phyloP scores from a whole-genome alignment of 139 green algal genomes.

The Edaphochlamys debaryana region DNA sequence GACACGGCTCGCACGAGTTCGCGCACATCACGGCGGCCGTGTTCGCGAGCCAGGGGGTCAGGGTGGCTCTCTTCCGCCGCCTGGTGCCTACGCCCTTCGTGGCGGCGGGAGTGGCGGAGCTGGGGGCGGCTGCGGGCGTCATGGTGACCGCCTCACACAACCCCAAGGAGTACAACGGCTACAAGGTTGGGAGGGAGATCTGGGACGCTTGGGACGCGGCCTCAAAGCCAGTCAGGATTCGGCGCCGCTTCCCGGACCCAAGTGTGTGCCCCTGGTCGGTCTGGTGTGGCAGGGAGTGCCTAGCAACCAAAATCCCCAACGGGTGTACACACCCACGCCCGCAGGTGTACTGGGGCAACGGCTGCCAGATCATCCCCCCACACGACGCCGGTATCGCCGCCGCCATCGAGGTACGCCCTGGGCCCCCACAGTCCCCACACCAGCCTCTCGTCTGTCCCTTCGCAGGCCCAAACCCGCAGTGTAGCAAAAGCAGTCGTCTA shows the following conservation, averaged over 20 bases:
- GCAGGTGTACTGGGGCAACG: constrained; percentile 79
- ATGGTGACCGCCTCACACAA: constrained; percentile 90
- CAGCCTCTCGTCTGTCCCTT: no score
- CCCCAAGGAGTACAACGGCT: constrained; percentile 87
- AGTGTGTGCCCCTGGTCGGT: no score
- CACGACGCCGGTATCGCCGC: constrained; percentile 78
- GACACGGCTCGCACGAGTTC: constrained; percentile 64
- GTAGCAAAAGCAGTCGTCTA: no score
- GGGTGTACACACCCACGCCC: no score
- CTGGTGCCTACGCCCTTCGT: constrained; percentile 69
- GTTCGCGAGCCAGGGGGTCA: constrained; percentile 49
- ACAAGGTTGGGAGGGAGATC: constrained; percentile 72
- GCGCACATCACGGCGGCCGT: constrained; percentile 67
- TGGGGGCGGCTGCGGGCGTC: constrained; percentile 74
- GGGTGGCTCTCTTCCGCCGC: constrained; percentile 55
- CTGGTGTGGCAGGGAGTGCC: no score
- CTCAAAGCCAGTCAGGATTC: no score
- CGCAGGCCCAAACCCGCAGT: no score
- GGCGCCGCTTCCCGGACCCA: no score
- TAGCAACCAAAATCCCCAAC: no score
- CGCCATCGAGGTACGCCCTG: constrained; percentile 71
- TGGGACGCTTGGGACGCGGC: no score
- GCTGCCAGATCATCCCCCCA: constrained; percentile 85
- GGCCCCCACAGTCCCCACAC: no score
- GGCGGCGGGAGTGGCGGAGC: constrained; percentile 62